Evolutionary conservation across 2,329 filamentous ascomycete genomes (phyloP), one percentile per base, ranked within the genome.

Genomic region (Penicillium carneum): DNA sequence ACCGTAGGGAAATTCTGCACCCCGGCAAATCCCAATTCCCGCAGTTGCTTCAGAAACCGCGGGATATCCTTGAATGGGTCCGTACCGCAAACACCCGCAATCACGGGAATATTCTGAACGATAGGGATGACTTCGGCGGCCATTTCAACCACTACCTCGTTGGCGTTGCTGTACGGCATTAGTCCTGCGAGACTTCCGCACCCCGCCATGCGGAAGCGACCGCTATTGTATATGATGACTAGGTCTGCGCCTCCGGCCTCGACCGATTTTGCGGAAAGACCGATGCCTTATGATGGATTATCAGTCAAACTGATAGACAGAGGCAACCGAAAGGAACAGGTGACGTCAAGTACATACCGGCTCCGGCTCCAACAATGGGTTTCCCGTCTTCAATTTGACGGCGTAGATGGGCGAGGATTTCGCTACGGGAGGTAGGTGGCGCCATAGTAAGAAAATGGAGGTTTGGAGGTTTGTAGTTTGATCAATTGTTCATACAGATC

Each of bases 1-100:
- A 91, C 88, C 0, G 89, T 91, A 0, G 89, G 89, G 71, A 91
- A 91, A 69, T 91, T 91, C 73, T 91, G 89, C 14, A 91, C 83
- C 1, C 89, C 89, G 1, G 85, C 84, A 65, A 91, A 90, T 0
- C 89, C 89, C 16, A 89, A 74, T 1, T 82, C 82, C 57, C 84
- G 83, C 38, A 91, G 78, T 70, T 90, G 83, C 18, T 74, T 71
- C 16, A 91, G 79, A 69, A 91, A 90, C 5, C 75, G 70, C 2
- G 82, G 76, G 72, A 90, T 90, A 59, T 84, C 80, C 33, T 86
- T 82, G 76, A 90, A 90, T 0, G 88, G 89, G 63, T 91, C 89
- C 0, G 88, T 90, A 12, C 84, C 88, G 70, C 89, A 91, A 20
- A 91, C 87, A 1, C 89, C 89, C 1, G 89, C 88, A 0, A 91